Base-by-base conservation (phyloP, 176 grass and related monocot species). In the Musa itinerans region DNA sequence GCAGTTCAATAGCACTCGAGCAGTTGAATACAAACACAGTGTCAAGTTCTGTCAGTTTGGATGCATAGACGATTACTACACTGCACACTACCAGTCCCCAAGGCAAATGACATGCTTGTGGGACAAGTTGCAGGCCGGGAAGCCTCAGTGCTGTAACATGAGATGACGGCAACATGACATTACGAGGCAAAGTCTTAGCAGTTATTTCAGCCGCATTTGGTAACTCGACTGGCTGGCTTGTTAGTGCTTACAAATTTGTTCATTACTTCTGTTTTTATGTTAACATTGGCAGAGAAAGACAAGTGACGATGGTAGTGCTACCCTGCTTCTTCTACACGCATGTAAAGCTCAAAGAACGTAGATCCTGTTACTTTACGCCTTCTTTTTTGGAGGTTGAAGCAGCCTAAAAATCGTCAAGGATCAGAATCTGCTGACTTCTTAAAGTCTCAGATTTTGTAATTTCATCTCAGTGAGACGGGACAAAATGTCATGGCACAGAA, bases 81-180 rank as follows among this genome's bases (percentile, higher is more conserved):
- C 90, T 16, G 93, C 87, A 11, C 90, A 96, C 63, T 96, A 96
- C 74, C 93, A 96, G 67, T 96, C 93, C 7, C 93, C 87, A 0
- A 85, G 87, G 88, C 93, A 93, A 80, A 97, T 97, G 93, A n/a
- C 90, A 12, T 97, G 93, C 89, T 75, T 97, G 85, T 97, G 93
- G 93, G 85, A 93, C 77, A 97, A 97, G 75, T 76, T 97, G 62
- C 83, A 83, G 76, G 59, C 82, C 50, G 87, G 93, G 49, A 89
- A 72, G 78, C 85, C 92, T 11, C 81, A 86, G 29, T 96, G 92
- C 57, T 96, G 92, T 83, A 92, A 93, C 69, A 92, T 92, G 93
- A 88, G 90, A 90, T 97, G 87, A 85, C 57, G 13, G 10, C 34
- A 59, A 17, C 56, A 19, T 17, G 56, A 59, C n/a, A 19, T 19